These are phyloP conservation scores for Thelonectria olida DNA, from an alignment of 2,329 filamentous ascomycete species.

Conservation along the genomic window DNA sequence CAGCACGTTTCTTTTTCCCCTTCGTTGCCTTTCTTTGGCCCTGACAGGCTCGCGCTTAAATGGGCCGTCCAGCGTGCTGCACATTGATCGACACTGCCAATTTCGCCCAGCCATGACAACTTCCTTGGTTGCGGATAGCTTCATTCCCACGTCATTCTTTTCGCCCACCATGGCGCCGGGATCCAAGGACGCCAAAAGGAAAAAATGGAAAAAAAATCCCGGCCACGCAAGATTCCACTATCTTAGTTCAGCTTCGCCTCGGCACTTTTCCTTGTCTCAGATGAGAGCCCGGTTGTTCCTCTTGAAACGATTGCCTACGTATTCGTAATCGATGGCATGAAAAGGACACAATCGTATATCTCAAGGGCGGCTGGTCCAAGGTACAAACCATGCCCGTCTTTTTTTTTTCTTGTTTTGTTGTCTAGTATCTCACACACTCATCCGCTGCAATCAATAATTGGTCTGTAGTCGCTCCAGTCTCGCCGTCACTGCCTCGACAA, in stretches of 20 bases:
- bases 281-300: too few species aligned
- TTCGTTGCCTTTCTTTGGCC: too few species aligned
- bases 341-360: too few species aligned
- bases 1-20: too few species aligned
- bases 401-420: conserved; percentile 20
- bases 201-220: neutral
- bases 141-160: neutral
- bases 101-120: neutral
- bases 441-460: conserved; percentile 24
- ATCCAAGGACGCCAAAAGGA: neutral
- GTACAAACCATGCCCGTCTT: neutral
- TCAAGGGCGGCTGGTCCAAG: neutral
- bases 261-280: too few species aligned
- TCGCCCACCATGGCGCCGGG: neutral
- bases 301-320: too few species aligned
- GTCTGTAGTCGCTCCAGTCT: conserved; percentile 67
- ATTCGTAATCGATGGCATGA: too few species aligned
- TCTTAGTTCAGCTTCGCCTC: too few species aligned
- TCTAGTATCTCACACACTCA: conserved; percentile 35
- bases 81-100: too few species aligned
- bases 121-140: neutral
- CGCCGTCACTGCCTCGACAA: conserved; percentile 73
- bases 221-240: too few species aligned
- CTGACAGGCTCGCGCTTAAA: too few species aligned
- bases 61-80: too few species aligned